Percentiles rank a stretch among this genome's conserved stretches.
Evolutionary conservation across 768 basidiomycete species (phyloP).

Genomic region (Agrocybe pediades): DNA sequence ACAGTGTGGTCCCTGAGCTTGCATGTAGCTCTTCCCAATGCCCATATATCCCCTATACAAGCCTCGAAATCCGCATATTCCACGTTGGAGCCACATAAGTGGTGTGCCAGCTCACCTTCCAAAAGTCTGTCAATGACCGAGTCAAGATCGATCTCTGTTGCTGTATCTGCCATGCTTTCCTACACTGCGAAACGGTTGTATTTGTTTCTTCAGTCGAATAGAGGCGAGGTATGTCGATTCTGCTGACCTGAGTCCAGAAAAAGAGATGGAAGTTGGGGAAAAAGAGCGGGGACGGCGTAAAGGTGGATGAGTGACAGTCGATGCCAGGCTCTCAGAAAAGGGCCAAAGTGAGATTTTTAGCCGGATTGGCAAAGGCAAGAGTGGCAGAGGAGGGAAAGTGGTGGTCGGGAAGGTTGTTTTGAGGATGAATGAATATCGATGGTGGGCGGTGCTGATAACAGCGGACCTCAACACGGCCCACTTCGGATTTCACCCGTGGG

Average conservation of each 20-base stretch:
- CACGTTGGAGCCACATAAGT: background rate
- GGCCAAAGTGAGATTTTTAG: slow-evolving; percentile 9
- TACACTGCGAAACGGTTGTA: slow-evolving; percentile 3
- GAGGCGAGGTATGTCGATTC: slow-evolving; percentile 3
- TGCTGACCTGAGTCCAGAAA: slow-evolving; percentile 15
- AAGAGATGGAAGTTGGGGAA: slow-evolving; percentile 14
- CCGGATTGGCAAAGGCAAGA: slow-evolving; percentile 8
- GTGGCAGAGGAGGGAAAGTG: slow-evolving; percentile 9
- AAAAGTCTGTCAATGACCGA: slow-evolving; percentile 98
- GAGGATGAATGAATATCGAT: slow-evolving; percentile 40
- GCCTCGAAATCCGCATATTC: background rate
- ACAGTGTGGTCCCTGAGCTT: background rate
- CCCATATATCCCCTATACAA: background rate
- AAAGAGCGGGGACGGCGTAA: slow-evolving; percentile 15
- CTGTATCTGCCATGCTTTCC: slow-evolving; percentile 69
- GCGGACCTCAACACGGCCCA: slow-evolving; percentile 38
- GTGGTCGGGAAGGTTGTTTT: slow-evolving; percentile 19
- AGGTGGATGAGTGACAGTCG: slow-evolving; percentile 14
- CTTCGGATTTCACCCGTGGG: slow-evolving; percentile 39
- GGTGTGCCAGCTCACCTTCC: slow-evolving; percentile 68
- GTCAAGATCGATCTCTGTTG: slow-evolving; percentile 97
- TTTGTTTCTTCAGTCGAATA: slow-evolving; percentile 9
- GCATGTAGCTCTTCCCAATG: background rate
- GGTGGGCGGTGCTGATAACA: slow-evolving; percentile 51
- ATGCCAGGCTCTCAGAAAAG: background rate